A percentile compares a stretch with the other conserved stretches of the same genome.
phyloP scores from a whole-genome alignment of 2,329 filamentous ascomycete genomes.

The Fusarium solani-melongenae region DNA sequence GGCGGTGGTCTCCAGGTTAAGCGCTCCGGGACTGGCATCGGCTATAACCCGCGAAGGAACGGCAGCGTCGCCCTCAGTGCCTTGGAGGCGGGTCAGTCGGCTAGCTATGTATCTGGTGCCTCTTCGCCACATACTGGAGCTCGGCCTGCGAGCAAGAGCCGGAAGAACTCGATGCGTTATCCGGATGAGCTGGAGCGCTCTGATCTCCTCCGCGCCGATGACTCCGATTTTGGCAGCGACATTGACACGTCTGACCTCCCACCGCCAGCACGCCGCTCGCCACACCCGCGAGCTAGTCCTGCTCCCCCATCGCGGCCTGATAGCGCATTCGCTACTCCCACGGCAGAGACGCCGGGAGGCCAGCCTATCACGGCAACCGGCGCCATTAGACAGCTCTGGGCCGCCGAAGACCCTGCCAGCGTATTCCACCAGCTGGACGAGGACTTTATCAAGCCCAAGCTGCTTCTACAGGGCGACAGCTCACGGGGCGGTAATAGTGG shows the following conservation, averaged over 20 bases:
- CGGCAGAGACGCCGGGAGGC: conserved; percentile 42
- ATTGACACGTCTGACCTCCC: conserved; percentile 75
- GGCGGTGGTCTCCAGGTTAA: conserved; percentile 82
- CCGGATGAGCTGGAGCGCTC: conserved; percentile 63
- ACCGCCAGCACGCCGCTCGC: conserved; percentile 64
- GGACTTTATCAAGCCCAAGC: conserved; percentile 92
- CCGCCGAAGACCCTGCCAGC: conserved; percentile 87
- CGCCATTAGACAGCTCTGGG: conserved; percentile 84
- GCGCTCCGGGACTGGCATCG: conserved; percentile 79
- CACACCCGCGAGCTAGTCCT: conserved; percentile 46
- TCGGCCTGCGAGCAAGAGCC: conserved; percentile 61
- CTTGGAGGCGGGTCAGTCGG: conserved; percentile 55
- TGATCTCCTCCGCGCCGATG: conserved; percentile 65
- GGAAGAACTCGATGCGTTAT: conserved; percentile 60
- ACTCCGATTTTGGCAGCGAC: conserved; percentile 71
- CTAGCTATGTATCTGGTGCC: conserved; percentile 65
- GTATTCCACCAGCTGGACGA: conserved; percentile 95
- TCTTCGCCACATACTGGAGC: conserved; percentile 59
- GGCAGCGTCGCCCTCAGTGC: conserved; percentile 69
- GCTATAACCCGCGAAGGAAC: conserved; percentile 77
- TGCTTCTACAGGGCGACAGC: conserved; percentile 79
- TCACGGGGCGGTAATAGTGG: conserved; percentile 43
- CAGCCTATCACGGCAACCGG: conserved; percentile 75
- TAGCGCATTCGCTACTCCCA: conserved; percentile 46
- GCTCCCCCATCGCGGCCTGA: conserved; percentile 40